Evolutionary conservation across 768 basidiomycete genomes (phyloP).

Genomic region (Baorangia bicolor): DNA sequence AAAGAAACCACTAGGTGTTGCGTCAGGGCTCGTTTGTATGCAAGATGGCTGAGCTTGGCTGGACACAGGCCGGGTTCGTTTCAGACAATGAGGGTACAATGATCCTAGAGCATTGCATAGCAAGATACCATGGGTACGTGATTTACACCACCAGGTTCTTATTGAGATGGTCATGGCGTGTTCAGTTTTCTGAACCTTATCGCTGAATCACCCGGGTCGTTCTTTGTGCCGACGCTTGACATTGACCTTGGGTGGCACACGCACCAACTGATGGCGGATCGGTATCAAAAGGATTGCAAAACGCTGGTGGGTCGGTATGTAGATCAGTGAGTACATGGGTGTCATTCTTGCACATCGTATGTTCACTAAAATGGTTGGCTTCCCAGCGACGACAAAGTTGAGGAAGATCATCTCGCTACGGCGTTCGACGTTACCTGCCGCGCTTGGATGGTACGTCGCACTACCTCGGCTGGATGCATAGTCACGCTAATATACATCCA

Average conservation of each 20-base stretch:
- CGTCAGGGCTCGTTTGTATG: slow-evolving; percentile 54
- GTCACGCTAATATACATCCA: neutral
- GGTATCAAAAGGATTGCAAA: slow-evolving; percentile 45
- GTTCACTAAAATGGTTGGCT: neutral
- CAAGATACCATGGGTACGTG: slow-evolving; percentile 56
- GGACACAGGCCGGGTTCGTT: slow-evolving; percentile 47
- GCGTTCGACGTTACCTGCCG: too few species aligned
- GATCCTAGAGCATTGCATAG: slow-evolving; percentile 47
- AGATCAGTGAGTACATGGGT: slow-evolving; percentile 46
- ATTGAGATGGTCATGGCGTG: neutral
- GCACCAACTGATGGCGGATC: slow-evolving; percentile 50
- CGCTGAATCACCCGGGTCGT: slow-evolving; percentile 39
- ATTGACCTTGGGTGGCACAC: too few species aligned
- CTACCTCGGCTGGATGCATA: neutral
- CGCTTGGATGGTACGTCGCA: too few species aligned
- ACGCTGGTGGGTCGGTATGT: slow-evolving; percentile 43
- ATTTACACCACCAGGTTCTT: neutral
- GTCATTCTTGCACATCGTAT: neutral
- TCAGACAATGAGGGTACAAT: slow-evolving; percentile 36
- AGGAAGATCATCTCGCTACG: too few species aligned
- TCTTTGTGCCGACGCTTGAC: slow-evolving; percentile 61
- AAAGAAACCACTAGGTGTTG: slow-evolving; percentile 38
- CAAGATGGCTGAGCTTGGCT: slow-evolving; percentile 53
- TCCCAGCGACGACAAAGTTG: slow-evolving; percentile 51
- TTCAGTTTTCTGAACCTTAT: slow-evolving; percentile 51